phyloP scores from a whole-genome alignment of 108 stramenopile genomes.

The Pseudonitzschia multiseries region DNA sequence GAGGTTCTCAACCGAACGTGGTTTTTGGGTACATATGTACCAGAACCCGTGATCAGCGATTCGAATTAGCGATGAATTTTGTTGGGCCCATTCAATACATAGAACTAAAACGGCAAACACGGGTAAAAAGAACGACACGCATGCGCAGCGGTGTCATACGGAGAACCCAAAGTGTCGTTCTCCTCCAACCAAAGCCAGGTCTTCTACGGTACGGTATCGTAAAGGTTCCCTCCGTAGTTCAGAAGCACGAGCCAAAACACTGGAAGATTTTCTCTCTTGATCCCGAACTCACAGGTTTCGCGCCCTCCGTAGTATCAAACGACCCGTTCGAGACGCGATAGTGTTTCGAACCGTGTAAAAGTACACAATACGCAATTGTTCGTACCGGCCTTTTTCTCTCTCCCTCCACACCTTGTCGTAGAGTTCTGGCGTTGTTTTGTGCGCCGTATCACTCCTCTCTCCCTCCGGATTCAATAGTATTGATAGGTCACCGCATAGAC shows the following conservation, averaged over 20 bases:
- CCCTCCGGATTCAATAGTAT: too few species aligned
- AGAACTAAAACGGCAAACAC: background rate
- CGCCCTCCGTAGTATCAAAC: background rate
- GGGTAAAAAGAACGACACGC: background rate
- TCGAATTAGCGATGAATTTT: background rate
- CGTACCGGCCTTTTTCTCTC: too few species aligned
- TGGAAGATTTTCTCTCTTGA: background rate
- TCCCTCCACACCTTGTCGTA: too few species aligned
- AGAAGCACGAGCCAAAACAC: background rate
- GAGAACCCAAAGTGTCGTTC: background rate
- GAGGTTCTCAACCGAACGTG: background rate
- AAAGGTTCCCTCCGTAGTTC: background rate
- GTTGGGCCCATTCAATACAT: background rate
- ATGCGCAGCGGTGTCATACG: background rate
- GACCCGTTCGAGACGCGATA: too few species aligned
- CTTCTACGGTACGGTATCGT: background rate
- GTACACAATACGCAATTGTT: too few species aligned
- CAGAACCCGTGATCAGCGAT: background rate
- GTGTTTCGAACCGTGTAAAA: too few species aligned
- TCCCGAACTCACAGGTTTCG: background rate
- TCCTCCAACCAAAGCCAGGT: background rate
- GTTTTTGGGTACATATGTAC: background rate
- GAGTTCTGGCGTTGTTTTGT: too few species aligned
- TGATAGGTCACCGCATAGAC: too few species aligned
- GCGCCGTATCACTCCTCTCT: too few species aligned